phyloP scores from a whole-genome alignment of 2,329 filamentous ascomycete genomes.

The Podosphaera fusca region DNA sequence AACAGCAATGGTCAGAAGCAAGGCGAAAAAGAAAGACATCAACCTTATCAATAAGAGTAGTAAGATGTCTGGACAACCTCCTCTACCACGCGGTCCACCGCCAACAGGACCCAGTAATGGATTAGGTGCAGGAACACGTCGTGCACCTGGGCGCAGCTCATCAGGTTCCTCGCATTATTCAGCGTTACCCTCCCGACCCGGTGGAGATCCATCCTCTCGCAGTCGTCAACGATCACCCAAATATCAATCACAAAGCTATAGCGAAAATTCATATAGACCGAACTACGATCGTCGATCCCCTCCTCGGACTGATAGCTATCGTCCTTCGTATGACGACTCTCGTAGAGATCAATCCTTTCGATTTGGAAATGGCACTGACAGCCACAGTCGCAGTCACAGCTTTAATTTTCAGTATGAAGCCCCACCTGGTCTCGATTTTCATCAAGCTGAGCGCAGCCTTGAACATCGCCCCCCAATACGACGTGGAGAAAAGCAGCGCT shows the following conservation, averaged over 20 bases:
- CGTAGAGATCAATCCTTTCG: constrained; percentile 2
- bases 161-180: constrained; percentile 7
- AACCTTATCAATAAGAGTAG: neutral
- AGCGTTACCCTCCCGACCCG: constrained; percentile 2
- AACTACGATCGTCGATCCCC: neutral
- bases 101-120: constrained; percentile 3
- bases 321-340: neutral
- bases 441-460: constrained; percentile 7
- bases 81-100: constrained; percentile 11
- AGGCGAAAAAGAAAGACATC: neutral
- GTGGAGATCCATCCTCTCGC: constrained; percentile 2
- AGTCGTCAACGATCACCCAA: constrained; percentile 5
- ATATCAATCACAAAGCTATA: constrained; percentile 2
- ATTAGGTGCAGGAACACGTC: constrained; percentile 1
- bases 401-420: constrained; percentile 16
- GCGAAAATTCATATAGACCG: neutral
- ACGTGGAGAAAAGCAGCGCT: neutral
- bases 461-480: constrained; percentile 4
- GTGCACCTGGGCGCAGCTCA: neutral
- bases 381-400: constrained; percentile 4
- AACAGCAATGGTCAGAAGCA: neutral
- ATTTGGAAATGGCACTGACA: neutral
- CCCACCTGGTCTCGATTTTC: constrained; percentile 12
- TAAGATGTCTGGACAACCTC: constrained; percentile 13
- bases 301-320: constrained; percentile 1